Percentiles rank a stretch among this genome's conserved stretches.
Conservation (phyloP, 305 asterid genomes). For the Ajuga reptans region DNA sequence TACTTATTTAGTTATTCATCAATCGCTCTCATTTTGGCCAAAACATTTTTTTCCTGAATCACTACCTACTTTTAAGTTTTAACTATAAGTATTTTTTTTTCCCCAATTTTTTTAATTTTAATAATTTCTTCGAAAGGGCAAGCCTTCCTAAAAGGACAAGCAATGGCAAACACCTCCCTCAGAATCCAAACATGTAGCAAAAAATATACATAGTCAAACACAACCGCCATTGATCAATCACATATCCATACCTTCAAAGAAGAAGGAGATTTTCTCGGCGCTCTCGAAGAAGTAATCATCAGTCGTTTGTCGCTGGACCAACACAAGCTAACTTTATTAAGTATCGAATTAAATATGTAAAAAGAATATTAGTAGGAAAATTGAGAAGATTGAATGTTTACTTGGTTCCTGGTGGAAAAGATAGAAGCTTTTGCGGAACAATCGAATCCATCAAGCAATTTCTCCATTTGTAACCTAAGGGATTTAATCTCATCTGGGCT, state of each 20-base stretch:
- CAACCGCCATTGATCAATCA: not conserved
- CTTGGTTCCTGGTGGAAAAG: slow-evolving; percentile 91
- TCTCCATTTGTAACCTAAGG: slow-evolving; percentile 57
- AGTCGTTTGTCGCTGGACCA: slow-evolving; percentile 51
- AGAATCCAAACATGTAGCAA: not conserved
- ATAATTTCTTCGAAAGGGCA: no score
- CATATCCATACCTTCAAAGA: slow-evolving; percentile 79
- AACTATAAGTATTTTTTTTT: no score
- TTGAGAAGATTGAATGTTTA: slow-evolving; percentile 18
- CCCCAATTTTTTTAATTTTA: no score
- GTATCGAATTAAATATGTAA: no score
- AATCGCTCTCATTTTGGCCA: no score
- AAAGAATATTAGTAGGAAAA: not conserved
- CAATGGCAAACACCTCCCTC: no score
- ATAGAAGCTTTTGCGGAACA: slow-evolving; percentile 53
- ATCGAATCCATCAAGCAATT: slow-evolving; percentile 64
- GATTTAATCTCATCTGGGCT: slow-evolving; percentile 53
- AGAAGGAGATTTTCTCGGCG: slow-evolving; percentile 90
- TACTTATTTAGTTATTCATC: no score
- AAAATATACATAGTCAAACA: not conserved
- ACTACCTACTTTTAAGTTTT: no score
- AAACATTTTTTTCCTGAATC: no score
- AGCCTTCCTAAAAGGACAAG: no score
- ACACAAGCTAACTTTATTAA: slow-evolving; percentile 3
- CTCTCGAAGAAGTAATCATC: slow-evolving; percentile 79